phyloP scores from a whole-genome alignment of 805 yeast species.

The Candida maris region DNA sequence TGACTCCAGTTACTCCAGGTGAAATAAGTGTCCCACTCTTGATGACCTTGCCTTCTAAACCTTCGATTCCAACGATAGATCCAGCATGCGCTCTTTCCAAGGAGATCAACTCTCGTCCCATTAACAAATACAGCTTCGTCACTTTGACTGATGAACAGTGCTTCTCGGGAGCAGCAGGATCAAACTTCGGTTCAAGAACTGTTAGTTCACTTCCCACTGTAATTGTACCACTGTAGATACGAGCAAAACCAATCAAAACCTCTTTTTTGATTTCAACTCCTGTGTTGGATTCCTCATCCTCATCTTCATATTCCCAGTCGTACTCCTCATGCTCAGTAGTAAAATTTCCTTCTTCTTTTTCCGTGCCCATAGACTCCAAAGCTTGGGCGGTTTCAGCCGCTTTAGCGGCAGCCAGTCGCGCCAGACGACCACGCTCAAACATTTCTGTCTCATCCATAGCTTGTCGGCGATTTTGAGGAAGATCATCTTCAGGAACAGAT shows the following conservation, averaged over 20 bases:
- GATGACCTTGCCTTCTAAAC: slow-evolving; percentile 74
- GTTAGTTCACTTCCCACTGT: slow-evolving; percentile 69
- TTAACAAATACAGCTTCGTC: slow-evolving; percentile 69
- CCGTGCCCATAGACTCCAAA: slow-evolving; percentile 23
- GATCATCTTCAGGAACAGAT: slow-evolving; percentile 76
- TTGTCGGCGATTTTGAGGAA: slow-evolving; percentile 54
- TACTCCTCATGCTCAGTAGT: slow-evolving; percentile 13
- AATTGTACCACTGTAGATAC: slow-evolving; percentile 84
- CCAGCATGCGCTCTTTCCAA: slow-evolving; percentile 88
- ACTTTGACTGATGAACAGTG: slow-evolving; percentile 56
- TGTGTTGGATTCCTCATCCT: slow-evolving; percentile 41
- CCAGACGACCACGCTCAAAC: slow-evolving; percentile 57
- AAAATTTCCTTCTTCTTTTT: slow-evolving; percentile 15
- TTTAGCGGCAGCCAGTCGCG: slow-evolving; percentile 62
- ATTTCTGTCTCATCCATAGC: slow-evolving; percentile 52
- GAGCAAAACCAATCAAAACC: slow-evolving; percentile 78
- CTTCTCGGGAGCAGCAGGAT: slow-evolving; percentile 58
- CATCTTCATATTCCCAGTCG: slow-evolving; percentile 47
- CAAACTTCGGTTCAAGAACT: slow-evolving; percentile 83
- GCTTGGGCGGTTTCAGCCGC: slow-evolving; percentile 54
- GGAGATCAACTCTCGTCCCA: slow-evolving; percentile 88
- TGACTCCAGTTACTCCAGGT: slow-evolving; percentile 57
- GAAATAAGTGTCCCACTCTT: slow-evolving; percentile 83
- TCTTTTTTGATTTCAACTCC: slow-evolving; percentile 45
- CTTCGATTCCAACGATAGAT: slow-evolving; percentile 90